Conservation (phyloP, 2,329 filamentous ascomycete species). For the Paecilomyces variotii region DNA sequence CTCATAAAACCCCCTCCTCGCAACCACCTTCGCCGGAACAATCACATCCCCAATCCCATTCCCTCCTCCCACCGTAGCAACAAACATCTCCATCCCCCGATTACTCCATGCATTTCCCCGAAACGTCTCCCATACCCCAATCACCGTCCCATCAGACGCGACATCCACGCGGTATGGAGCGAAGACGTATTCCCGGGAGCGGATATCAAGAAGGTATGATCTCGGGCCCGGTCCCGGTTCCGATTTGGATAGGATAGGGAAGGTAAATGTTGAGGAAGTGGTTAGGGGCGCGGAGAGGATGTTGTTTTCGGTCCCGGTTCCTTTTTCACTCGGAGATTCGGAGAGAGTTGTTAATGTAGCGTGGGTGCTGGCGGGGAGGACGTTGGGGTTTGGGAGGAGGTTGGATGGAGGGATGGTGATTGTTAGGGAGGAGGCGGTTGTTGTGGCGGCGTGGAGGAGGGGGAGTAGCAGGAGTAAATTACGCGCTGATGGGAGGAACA, state of each 20-base stretch:
- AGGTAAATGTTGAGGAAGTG: slow-evolving; percentile 63
- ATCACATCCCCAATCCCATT: slow-evolving; percentile 33
- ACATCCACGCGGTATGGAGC: slow-evolving; percentile 69
- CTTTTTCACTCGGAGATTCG: slow-evolving; percentile 30
- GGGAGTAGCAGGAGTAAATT: slow-evolving; percentile 8
- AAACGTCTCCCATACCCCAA: slow-evolving; percentile 74
- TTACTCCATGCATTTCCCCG: slow-evolving; percentile 86
- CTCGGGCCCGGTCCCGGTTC: slow-evolving; percentile 34
- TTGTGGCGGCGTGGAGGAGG: slow-evolving; percentile 12
- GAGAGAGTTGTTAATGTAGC: slow-evolving; percentile 41
- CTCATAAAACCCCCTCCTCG: slow-evolving; percentile 65
- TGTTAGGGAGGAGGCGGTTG: slow-evolving; percentile 22
- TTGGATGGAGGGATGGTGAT: slow-evolving; percentile 35
- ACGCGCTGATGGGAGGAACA: slow-evolving; percentile 7
- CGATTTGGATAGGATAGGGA: slow-evolving; percentile 52
- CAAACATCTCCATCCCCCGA: slow-evolving; percentile 51
- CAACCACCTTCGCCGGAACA: slow-evolving; percentile 56
- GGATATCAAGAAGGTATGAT: slow-evolving; percentile 75
- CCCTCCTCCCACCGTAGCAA: slow-evolving; percentile 19
- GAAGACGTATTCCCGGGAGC: slow-evolving; percentile 67
- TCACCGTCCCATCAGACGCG: slow-evolving; percentile 37
- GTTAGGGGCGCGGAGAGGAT: slow-evolving; percentile 57
- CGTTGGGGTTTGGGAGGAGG: slow-evolving; percentile 36
- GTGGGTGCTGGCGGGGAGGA: slow-evolving; percentile 40
- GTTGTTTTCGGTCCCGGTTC: slow-evolving; percentile 11